phyloP scores from a whole-genome alignment of 306 rosid species.

The barrel medic (Medicago truncatula) region DNA sequence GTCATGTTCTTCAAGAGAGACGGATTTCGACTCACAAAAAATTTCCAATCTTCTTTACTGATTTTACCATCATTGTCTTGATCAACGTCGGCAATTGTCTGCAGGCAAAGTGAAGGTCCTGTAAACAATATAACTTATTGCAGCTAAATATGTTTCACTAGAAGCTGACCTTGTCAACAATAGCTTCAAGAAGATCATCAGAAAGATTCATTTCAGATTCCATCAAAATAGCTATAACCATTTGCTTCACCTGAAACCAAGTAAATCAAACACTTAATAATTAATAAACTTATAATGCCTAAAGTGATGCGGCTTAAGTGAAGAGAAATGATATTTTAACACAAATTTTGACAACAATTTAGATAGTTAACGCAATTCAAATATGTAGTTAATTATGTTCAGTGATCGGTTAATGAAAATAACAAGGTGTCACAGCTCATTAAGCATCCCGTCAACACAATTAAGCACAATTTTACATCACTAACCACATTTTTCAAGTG shows the following conservation, averaged over 20 bases:
- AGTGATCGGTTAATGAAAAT: too few relatives aligned
- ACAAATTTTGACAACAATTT: too few relatives aligned
- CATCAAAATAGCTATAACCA: constrained; percentile 75
- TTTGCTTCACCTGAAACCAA: constrained; percentile 77
- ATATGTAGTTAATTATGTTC: too few relatives aligned
- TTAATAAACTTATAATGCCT: neutral
- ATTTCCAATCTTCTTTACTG: constrained; percentile 78
- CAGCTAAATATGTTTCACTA: constrained; percentile 16
- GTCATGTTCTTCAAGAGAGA: constrained; percentile 81
- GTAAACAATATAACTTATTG: neutral
- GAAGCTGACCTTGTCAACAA: constrained; percentile 64
- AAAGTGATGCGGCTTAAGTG: neutral
- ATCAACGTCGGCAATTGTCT: constrained; percentile 84
- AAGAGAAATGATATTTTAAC: neutral
- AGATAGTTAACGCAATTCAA: too few relatives aligned
- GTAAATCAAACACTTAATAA: constrained; percentile 35
- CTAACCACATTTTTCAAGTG: too few relatives aligned
- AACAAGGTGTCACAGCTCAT: too few relatives aligned
- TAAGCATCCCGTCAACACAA: too few relatives aligned
- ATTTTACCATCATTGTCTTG: constrained; percentile 78
- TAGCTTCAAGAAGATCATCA: constrained; percentile 80
- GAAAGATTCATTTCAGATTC: constrained; percentile 68
- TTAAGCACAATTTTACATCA: too few relatives aligned
- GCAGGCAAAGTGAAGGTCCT: constrained; percentile 23
- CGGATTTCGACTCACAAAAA: constrained; percentile 64